Conservation (phyloP, 345 rosid genomes). For the Clausena lansium region DNA sequence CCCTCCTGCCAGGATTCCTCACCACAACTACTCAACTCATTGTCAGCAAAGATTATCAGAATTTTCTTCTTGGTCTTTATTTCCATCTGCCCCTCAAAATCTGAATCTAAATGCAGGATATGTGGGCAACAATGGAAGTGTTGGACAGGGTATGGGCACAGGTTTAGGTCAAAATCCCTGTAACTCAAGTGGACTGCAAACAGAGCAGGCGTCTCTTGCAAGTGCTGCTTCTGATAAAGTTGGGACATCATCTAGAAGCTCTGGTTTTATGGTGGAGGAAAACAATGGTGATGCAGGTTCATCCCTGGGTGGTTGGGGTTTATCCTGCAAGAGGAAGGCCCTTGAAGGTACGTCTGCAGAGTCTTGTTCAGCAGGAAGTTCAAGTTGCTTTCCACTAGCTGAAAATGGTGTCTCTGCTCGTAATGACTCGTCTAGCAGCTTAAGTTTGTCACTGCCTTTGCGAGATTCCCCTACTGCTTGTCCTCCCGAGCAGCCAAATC, state of each 20-base stretch:
- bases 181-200: slow-evolving; percentile 31
- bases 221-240: slow-evolving; percentile 30
- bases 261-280: slow-evolving; percentile 51
- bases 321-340: slow-evolving; percentile 88
- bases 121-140: slow-evolving; percentile 36
- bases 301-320: slow-evolving; percentile 64
- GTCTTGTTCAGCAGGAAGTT: slow-evolving; percentile 50
- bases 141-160: slow-evolving; percentile 32
- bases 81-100: slow-evolving; percentile 47
- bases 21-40: slow-evolving; percentile 33
- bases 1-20: slow-evolving; percentile 51
- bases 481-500: slow-evolving; percentile 42
- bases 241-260: slow-evolving; percentile 58
- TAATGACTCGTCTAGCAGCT: slow-evolving; percentile 54
- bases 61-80: slow-evolving; percentile 65
- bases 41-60: slow-evolving; percentile 53
- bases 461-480: slow-evolving; percentile 37
- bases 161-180: slow-evolving; percentile 21
- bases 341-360: slow-evolving; percentile 74
- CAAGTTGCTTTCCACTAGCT: slow-evolving; percentile 47
- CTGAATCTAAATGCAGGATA: slow-evolving; percentile 34
- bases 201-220: slow-evolving; percentile 24
- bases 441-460: slow-evolving; percentile 56
- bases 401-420: slow-evolving; percentile 39
- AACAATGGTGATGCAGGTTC: slow-evolving; percentile 52